phyloP scores from a whole-genome alignment of 2,329 filamentous ascomycete species.

The Aureobasidium uvarum region DNA sequence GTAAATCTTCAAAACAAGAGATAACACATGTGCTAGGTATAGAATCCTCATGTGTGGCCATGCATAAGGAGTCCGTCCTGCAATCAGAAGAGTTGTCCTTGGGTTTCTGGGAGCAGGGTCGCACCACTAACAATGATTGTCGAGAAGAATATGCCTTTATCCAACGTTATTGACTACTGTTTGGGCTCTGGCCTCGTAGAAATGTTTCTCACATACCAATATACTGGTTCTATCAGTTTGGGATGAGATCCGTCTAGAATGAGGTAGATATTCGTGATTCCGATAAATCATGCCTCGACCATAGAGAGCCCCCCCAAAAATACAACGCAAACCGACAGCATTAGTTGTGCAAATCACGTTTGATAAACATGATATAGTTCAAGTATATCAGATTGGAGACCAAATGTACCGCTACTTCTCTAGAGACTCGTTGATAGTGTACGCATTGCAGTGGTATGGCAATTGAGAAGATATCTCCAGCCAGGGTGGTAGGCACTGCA shows the following conservation, averaged over 20 bases:
- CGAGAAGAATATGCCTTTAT: not conserved
- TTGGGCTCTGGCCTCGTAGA: too few relatives aligned
- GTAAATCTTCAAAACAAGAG: not conserved
- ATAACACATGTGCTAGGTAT: not conserved
- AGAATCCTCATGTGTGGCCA: not conserved
- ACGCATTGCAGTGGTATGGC: rapidly evolving
- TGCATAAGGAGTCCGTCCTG: too few relatives aligned
- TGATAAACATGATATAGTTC: too few relatives aligned
- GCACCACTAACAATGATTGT: not conserved
- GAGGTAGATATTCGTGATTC: not conserved
- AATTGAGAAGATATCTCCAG: not conserved
- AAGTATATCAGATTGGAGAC: not conserved
- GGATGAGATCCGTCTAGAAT: rapidly evolving
- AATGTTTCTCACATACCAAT: rapidly evolving
- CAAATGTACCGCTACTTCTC: rapidly evolving
- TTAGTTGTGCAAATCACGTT: not conserved
- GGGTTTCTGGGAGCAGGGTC: not conserved
- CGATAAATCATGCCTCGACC: not conserved
- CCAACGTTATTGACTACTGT: not conserved
- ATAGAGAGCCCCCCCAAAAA: not conserved
- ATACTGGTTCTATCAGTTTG: too few relatives aligned
- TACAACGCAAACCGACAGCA: rapidly evolving
- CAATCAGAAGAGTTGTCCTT: not conserved
- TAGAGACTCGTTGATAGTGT: too few relatives aligned
- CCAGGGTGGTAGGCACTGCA: not conserved